Evolutionary conservation across 1,284 basidiomycete genomes (phyloP), one percentile per base, ranked within the genome.

Genomic region (Amylostereum areolatum): DNA sequence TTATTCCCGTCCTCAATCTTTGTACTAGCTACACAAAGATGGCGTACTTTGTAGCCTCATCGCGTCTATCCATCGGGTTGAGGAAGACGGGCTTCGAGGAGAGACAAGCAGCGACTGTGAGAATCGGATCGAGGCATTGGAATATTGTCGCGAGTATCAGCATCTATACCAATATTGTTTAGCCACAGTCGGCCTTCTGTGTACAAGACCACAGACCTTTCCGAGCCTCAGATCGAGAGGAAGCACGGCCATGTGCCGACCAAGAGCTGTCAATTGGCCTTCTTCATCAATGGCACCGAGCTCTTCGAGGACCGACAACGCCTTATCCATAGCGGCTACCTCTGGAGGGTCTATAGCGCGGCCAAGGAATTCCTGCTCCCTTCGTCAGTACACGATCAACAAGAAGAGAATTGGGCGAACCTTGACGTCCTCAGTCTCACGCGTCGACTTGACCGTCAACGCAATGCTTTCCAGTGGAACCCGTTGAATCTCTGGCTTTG

Each of bases 221-320:
- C 83, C 91, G 24, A 97, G 74, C 43, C 92, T 78, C n/a, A 97
- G 70, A 67, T 97, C 94, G 28, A 97, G 73, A 1, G 94, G 94
- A 30, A 97, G 75, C 66, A 85, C 78, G 4, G 89, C 88, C 63
- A 96, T 80, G 66, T 96, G 85, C 55, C 80, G 74, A 3, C 95
- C 95, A 2, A 97, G 72, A 5, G 93, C 81, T 0, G 93, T 97
- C 45, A 97, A 65, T 43, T 74, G 75, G 3, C 79, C 81, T 32
- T 81, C 71, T 12, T 72, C 64, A 52, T 80, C 74, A 24, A 95
- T 72, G 0, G 92, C 93, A 9, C 92, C 92, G 1, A 96, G 74
- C 51, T 92, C 84, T 55, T 83, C 72, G 28, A 97, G 70, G 10
- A 83, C 83, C 4, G 71, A 69, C 75, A 89, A 85, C 1, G 94